Evolutionary conservation across 2,329 filamentous ascomycete species (phyloP), one percentile per base, ranked within the genome.

Genomic region (Fusarium devonianum): DNA sequence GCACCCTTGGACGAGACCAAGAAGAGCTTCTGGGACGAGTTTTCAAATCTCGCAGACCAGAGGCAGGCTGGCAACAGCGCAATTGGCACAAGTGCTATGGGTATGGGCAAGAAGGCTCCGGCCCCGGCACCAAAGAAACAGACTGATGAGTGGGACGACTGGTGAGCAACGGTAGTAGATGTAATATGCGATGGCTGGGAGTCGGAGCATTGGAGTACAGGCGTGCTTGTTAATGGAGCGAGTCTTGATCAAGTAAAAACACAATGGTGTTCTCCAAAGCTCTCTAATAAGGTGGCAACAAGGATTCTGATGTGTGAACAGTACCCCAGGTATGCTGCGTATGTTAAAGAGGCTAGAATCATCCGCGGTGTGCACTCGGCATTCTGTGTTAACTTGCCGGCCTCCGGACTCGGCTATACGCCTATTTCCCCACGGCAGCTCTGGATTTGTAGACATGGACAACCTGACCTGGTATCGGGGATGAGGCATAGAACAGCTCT

Each of bases 21-120:
- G 72, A 88, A 88, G 69, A 88, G 89, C 61, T 96, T 96, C 73
- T 97, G 92, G 92, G 92, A 96, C 69, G 88, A 88, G 62, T 96
- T 97, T 72, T 87, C 91, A 0, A 84, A 82, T 19, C 71, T 87
- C 18, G 87, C 85, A 0, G 82, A 87, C 73, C 77, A 82, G 64
- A 72, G 74, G 49, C 72, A 75, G 58, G 68, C 68, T 10, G 69
- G 67, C 32, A 72, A 73, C 48, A 81, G 75, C 62, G 75, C 81
- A 3, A 82, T 85, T 53, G 82, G 82, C 22, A 85, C 82, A 14
- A 76, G 79, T 49, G 82, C 82, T 14, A 84, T 85, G 80, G 79
- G 79, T 23, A 82, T 80, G 72, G 77, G 80, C 3, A 73, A 70
- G 28, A 72, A 69, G 23, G 71, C 61, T n/a, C 46, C 59, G 5